These are phyloP conservation scores for Akanthomyces dipterigenus DNA, from an alignment of 2,329 filamentous ascomycete species.

Conservation along the genomic window DNA sequence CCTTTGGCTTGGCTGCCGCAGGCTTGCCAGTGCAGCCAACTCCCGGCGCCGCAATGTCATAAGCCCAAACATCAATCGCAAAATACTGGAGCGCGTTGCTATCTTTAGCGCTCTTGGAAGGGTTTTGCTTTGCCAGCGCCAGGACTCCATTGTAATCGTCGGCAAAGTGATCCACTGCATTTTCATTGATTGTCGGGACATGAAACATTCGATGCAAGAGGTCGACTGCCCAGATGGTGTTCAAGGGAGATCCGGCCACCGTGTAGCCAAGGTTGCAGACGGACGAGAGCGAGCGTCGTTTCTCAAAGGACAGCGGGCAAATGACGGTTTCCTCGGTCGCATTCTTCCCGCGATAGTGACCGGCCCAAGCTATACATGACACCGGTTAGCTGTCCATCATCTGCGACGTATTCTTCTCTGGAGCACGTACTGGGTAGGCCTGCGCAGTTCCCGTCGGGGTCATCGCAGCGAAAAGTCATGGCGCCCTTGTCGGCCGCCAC, in stretches of 20 bases:
- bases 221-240: conserved; percentile 60
- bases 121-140: conserved; percentile 41
- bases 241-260: conserved; percentile 47
- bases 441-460: conserved; percentile 58
- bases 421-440: conserved; percentile 34
- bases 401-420: not conserved
- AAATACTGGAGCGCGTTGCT: conserved; percentile 62
- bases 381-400: not conserved
- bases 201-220: conserved; percentile 62
- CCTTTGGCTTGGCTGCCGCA: conserved; percentile 8
- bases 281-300: conserved; percentile 48
- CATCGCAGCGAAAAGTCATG: conserved; percentile 61
- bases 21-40: conserved; percentile 50
- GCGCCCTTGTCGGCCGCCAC: conserved; percentile 49
- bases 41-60: conserved; percentile 57
- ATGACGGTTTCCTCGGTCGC: conserved; percentile 63
- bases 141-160: conserved; percentile 51
- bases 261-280: conserved; percentile 59
- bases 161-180: conserved; percentile 54
- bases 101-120: conserved; percentile 46
- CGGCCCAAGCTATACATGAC: conserved; percentile 49
- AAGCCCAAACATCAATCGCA: conserved; percentile 60
- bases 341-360: conserved; percentile 61
- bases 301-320: conserved; percentile 54
- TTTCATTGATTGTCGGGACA: conserved; percentile 53